phyloP scores from a whole-genome alignment of 305 asterid genomes.

The Fraxinus paxiana region DNA sequence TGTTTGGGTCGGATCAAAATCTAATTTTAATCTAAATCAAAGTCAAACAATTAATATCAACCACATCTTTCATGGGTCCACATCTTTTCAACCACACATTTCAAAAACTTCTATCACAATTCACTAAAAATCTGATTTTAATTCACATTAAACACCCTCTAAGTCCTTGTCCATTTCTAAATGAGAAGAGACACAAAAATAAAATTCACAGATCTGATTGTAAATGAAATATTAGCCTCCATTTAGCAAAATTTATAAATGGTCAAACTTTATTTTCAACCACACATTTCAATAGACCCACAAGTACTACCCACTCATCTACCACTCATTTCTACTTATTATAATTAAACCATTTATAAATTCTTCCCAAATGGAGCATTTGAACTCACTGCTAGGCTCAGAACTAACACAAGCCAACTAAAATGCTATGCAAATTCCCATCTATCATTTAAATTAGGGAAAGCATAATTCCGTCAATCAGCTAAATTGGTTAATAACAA shows the following conservation, averaged over 20 bases:
- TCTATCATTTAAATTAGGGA: background rate
- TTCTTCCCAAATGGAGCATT: slow-evolving; percentile 12
- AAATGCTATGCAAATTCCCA: slow-evolving; percentile 3
- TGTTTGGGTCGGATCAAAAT: too few species aligned
- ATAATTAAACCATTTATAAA: background rate
- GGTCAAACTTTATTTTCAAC: background rate
- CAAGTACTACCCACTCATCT: background rate
- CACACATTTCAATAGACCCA: background rate
- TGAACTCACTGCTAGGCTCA: background rate
- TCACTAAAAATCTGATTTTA: too few species aligned
- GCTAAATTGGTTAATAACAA: background rate
- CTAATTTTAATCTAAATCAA: too few species aligned
- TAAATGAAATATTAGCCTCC: slow-evolving; percentile 6
- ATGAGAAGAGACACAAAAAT: slow-evolving; percentile 22
- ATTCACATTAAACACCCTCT: too few species aligned
- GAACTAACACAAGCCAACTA: slow-evolving; percentile 11
- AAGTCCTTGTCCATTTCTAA: background rate
- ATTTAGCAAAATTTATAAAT: background rate
- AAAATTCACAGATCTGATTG: slow-evolving; percentile 7
- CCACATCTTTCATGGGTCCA: too few species aligned
- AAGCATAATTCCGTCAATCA: slow-evolving; percentile 2
- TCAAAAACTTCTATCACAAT: too few species aligned
- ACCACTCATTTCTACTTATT: background rate
- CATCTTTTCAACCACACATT: too few species aligned
- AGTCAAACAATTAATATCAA: too few species aligned